These are phyloP conservation scores for Lignosus rhinocerotis DNA, from an alignment of 1,284 basidiomycete genomes.

Conservation along the genomic window DNA sequence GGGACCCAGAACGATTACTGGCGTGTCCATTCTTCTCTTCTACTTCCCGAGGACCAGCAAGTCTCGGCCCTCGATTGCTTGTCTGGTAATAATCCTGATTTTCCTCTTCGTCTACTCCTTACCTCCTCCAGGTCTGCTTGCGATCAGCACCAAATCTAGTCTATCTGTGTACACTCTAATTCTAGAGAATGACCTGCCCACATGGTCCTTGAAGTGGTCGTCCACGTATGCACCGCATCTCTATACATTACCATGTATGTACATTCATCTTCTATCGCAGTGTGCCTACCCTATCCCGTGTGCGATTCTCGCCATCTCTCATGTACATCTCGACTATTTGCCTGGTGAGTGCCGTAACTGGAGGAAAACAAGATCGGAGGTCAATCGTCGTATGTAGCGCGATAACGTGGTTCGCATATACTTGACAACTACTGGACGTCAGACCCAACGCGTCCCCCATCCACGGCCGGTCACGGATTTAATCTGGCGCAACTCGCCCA, in stretches of 20 bases:
- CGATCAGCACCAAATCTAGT: slow-evolving; percentile 57
- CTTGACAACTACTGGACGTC: slow-evolving; percentile 69
- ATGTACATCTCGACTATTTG: slow-evolving; percentile 71
- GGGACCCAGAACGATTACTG: slow-evolving; percentile 60
- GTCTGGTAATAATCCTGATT: slow-evolving; percentile 49
- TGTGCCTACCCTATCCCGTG: slow-evolving; percentile 47
- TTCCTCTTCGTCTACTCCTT: slow-evolving; percentile 11
- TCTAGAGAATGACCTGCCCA: slow-evolving; percentile 76
- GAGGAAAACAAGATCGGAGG: neutral
- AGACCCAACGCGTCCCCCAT: slow-evolving; percentile 66
- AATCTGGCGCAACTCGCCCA: slow-evolving; percentile 66
- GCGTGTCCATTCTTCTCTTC: slow-evolving; percentile 79
- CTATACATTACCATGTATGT: slow-evolving; percentile 7
- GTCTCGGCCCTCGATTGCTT: slow-evolving; percentile 69
- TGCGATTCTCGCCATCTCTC: slow-evolving; percentile 71
- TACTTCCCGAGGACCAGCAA: slow-evolving; percentile 51
- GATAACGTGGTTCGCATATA: slow-evolving; percentile 63
- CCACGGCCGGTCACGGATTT: slow-evolving; percentile 64
- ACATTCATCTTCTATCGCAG: slow-evolving; percentile 34
- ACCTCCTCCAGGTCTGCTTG: slow-evolving; percentile 60
- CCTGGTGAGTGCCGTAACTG: slow-evolving; percentile 41
- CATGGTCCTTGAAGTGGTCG: slow-evolving; percentile 78
- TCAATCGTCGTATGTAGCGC: slow-evolving; percentile 39
- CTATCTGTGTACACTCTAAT: slow-evolving; percentile 73
- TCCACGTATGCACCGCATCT: slow-evolving; percentile 45